These are phyloP conservation scores for Saturnispora saitoi DNA, from an alignment of 805 yeast genomes.

Conservation along the genomic window DNA sequence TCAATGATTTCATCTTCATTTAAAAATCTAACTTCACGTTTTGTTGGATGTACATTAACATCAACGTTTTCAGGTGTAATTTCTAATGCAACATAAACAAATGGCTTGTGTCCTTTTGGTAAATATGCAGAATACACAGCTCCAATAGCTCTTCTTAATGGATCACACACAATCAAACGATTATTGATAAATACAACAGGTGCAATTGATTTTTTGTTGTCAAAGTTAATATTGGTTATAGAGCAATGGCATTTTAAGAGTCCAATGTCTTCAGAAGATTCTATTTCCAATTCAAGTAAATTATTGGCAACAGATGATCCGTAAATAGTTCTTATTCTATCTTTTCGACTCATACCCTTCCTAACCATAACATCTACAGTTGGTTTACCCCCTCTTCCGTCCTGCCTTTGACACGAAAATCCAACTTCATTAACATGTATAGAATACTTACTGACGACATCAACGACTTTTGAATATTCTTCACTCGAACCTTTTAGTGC, in stretches of 20 bases:
- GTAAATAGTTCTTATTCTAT: constrained; percentile 64
- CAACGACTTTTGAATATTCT: constrained; percentile 69
- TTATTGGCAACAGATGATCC: constrained; percentile 65
- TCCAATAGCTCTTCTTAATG: constrained; percentile 58
- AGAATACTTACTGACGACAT: constrained; percentile 77
- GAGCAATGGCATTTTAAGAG: constrained; percentile 46
- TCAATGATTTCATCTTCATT: constrained; percentile 81
- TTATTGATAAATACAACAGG: constrained; percentile 82
- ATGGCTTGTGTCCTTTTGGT: constrained; percentile 73
- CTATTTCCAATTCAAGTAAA: constrained; percentile 40
- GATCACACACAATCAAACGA: constrained; percentile 76
- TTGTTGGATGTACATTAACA: constrained; percentile 94
- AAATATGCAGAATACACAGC: constrained; percentile 55
- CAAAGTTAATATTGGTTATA: constrained; percentile 64
- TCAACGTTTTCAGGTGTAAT: constrained; percentile 68
- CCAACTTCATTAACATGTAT: constrained; percentile 64
- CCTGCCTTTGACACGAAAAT: constrained; percentile 70
- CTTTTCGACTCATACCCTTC: constrained; percentile 41
- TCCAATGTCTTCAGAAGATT: constrained; percentile 36
- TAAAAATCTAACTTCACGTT: constrained; percentile 80
- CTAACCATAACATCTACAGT: constrained; percentile 57
- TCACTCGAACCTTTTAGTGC: constrained; percentile 60
- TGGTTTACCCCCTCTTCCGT: constrained; percentile 40
- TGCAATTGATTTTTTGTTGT: constrained; percentile 51
- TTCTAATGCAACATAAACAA: constrained; percentile 63